Evolutionary conservation across 768 basidiomycete genomes (phyloP), one percentile per base, ranked within the genome.

Genomic region (Pisolithus marmoratus): DNA sequence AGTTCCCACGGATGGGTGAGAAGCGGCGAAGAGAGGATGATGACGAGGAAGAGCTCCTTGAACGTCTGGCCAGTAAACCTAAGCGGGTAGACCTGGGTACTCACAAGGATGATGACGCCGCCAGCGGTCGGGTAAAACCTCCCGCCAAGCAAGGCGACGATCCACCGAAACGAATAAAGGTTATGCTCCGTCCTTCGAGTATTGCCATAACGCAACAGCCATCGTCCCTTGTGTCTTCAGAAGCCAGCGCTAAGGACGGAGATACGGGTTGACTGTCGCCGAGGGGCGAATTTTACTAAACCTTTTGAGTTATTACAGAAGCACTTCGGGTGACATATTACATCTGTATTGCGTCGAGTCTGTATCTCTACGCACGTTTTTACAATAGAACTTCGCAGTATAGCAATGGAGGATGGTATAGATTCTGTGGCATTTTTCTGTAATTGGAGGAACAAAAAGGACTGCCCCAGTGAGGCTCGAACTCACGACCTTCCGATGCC

Each of bases 11-110:
- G 42, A 72, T 83, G 47, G 73, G 80, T 22, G 85, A 85, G 63
- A 90, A 91, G 67, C 78, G 89, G 54, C 74, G 83, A 62, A 72
- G 89, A 60, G 79, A 78, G 31, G 83, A 82, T 4, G 88, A 87
- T 17, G 87, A 88, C 40, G 84, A 83, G 51, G 78, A 89, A 51
- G 82, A 82, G 61, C 65, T 79, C 58, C 66, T 90, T 45, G 82
- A 78, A 49, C 79, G 81, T 46, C 72, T 90, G 45, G 76, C 75
- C 7, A 72, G 56, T 51, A 88, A 83, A 62, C 61, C 75, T 23
- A 84, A 82, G 69, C 81, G 78, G 54, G 67, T 70, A 3, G 80
- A 81, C 53, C 63, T 79, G 15, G 77, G 78, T 48, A 56, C 63
- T 42, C 73, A 74, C 60, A 82, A 78, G 61, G 74, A 69, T 37